Evolutionary conservation across 345 rosid genomes (phyloP), one percentile per base, ranked within the genome.

Genomic region (Linum usitatissimum): DNA sequence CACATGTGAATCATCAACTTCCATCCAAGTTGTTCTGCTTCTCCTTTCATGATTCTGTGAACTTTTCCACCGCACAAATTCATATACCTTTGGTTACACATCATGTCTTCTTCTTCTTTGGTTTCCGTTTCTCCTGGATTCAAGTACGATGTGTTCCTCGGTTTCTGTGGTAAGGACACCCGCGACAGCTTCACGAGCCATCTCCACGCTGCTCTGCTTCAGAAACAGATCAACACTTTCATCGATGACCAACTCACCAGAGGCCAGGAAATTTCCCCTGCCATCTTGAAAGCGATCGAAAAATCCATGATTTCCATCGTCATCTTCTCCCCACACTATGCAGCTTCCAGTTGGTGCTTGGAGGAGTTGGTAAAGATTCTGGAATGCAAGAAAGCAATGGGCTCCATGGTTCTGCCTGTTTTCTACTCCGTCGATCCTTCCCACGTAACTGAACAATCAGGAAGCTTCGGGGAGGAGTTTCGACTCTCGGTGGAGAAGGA

Each of bases 71-170:
- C 1, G 38, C 38, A 34, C 38, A 34, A 7, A 34, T 34, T 34
- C 38, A 34, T 1, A 34, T 34, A 34, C 36, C 36, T 31, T 31
- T 6, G 36, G 6, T 31, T 31, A 31, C 38, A 5, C 38, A 34
- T 34, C 8, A 34, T 34, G 38, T 45, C 51, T 15, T 9, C 51
- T 45, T 45, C 15, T 45, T 55, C 57, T 2, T 17, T 55, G 57
- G 57, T 20, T 55, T 55, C 57, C 30, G 10, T 7, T 51, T 51
- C 55, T 0, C 19, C 55, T 51, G 19, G 55, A 55, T 55, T 18
- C 23, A 58, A 58, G 61, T 13, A 58, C 61, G 61, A 58, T 38
- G 38, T 58, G 13, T 58, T 58, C 61, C 39, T 58, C 34, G 30
- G 39, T 15, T 58, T 58, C 61, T 28, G 61, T 4, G 61, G 61